Percentiles rank a stretch among this genome's conserved stretches.
phyloP scores from a whole-genome alignment of 2,329 filamentous ascomycete genomes.

The Anthostomella pinea region DNA sequence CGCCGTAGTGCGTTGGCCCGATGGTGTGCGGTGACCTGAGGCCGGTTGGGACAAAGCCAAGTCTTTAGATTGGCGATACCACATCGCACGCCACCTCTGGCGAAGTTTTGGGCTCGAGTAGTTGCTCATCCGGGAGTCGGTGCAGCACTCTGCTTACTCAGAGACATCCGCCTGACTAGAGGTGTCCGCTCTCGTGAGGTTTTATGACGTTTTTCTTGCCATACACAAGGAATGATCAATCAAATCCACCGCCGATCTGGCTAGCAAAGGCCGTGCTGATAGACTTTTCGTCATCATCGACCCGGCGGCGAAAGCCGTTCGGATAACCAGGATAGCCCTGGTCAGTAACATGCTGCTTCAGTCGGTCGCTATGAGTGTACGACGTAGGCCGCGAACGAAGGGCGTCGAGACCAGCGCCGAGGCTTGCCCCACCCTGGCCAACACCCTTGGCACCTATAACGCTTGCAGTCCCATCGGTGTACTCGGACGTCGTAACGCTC shows the following conservation, averaged over 20 bases:
- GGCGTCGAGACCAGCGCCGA: slow-evolving; percentile 72
- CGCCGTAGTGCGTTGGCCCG: too few species aligned
- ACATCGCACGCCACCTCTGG: background rate
- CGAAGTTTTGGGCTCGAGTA: background rate
- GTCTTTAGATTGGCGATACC: too few species aligned
- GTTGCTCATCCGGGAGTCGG: slow-evolving; percentile 6
- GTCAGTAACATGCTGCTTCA: slow-evolving; percentile 87
- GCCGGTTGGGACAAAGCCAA: too few species aligned
- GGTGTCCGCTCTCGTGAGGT: slow-evolving; percentile 7
- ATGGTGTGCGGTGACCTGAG: too few species aligned
- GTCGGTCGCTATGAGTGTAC: slow-evolving; percentile 79
- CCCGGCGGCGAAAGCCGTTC: slow-evolving; percentile 67
- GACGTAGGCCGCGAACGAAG: slow-evolving; percentile 64
- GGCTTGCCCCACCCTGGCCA: slow-evolving; percentile 82
- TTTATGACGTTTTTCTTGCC: slow-evolving; percentile 12
- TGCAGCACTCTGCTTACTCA: background rate
- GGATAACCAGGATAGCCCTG: slow-evolving; percentile 66
- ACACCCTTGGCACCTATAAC: slow-evolving; percentile 72
- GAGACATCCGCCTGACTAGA: slow-evolving; percentile 1
- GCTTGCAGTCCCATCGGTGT: slow-evolving; percentile 78
- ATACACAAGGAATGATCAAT: slow-evolving; percentile 25
- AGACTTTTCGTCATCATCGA: slow-evolving; percentile 93
- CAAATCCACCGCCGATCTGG: slow-evolving; percentile 67
- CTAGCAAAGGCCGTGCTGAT: slow-evolving; percentile 96
- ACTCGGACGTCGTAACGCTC: slow-evolving; percentile 87